phyloP scores from a whole-genome alignment of 768 basidiomycete species.

The Nidularia sp. region DNA sequence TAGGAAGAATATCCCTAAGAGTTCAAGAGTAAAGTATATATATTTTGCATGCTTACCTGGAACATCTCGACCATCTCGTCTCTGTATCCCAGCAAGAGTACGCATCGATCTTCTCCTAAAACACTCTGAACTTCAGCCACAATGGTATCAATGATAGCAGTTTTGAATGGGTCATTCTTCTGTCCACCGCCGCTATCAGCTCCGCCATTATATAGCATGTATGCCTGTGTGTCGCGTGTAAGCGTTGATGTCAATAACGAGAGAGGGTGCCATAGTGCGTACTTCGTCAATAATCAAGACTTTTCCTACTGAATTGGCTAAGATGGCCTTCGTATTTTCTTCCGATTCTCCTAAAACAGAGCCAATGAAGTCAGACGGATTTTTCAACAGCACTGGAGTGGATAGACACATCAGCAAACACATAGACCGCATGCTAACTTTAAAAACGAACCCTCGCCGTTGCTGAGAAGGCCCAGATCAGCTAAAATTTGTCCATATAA shows the following conservation, averaged over 20 bases:
- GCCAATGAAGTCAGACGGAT: constrained; percentile 69
- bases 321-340: constrained; percentile 58
- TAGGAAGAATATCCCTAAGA: constrained; percentile 13
- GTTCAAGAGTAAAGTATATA: background rate
- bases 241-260: background rate
- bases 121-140: constrained; percentile 71
- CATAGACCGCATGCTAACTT: no score
- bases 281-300: constrained; percentile 72
- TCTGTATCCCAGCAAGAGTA: constrained; percentile 63
- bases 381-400: constrained; percentile 55
- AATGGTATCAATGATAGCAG: constrained; percentile 69
- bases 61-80: constrained; percentile 73
- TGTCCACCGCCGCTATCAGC: constrained; percentile 18
- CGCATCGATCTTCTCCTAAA: constrained; percentile 67
- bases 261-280: background rate
- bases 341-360: constrained; percentile 56
- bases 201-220: constrained; percentile 53
- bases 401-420: no score
- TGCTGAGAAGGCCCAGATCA: constrained; percentile 62
- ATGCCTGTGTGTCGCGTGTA: constrained; percentile 41
- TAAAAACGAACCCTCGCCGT: constrained; percentile 54
- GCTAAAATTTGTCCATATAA: constrained; percentile 61
- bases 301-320: constrained; percentile 56
- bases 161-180: constrained; percentile 49
- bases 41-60: constrained; percentile 37